Conservation (phyloP, 2,329 filamentous ascomycete species). For the Chaetomium globosum region DNA sequence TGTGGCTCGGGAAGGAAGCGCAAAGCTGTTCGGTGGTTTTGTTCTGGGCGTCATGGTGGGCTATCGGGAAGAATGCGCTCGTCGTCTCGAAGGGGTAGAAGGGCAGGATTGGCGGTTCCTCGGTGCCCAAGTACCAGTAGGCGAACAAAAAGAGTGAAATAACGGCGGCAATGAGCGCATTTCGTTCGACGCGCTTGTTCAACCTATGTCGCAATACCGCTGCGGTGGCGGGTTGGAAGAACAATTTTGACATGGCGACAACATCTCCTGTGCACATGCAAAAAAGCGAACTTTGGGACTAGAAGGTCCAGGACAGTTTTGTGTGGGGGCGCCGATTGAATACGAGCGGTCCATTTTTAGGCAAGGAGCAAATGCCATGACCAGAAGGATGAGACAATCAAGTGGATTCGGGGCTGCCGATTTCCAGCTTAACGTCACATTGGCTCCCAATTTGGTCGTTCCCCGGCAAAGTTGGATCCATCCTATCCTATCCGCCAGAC, state of each 20-base stretch:
- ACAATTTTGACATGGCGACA: conserved; percentile 1
- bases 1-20: conserved; percentile 37
- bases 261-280: conserved; percentile 1
- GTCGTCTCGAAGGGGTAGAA: conserved; percentile 37
- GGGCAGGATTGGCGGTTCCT: background rate
- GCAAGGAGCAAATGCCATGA: background rate
- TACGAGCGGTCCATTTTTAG: background rate
- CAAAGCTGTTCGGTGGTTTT: conserved; percentile 36
- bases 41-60: conserved; percentile 26
- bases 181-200: conserved; percentile 13
- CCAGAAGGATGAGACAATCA: background rate
- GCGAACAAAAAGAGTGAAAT: background rate
- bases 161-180: background rate
- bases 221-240: background rate
- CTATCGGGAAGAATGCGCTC: conserved; percentile 38
- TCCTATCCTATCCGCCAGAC: background rate
- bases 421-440: background rate
- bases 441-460: background rate
- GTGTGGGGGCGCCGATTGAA: background rate
- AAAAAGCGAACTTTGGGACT: background rate
- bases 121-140: background rate
- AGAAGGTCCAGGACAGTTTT: background rate
- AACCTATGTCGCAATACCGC: conserved; percentile 9
- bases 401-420: background rate
- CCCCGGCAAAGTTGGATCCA: background rate